Base-by-base conservation (phyloP, 805 yeast species). In the Myxozyma neotropica region DNA sequence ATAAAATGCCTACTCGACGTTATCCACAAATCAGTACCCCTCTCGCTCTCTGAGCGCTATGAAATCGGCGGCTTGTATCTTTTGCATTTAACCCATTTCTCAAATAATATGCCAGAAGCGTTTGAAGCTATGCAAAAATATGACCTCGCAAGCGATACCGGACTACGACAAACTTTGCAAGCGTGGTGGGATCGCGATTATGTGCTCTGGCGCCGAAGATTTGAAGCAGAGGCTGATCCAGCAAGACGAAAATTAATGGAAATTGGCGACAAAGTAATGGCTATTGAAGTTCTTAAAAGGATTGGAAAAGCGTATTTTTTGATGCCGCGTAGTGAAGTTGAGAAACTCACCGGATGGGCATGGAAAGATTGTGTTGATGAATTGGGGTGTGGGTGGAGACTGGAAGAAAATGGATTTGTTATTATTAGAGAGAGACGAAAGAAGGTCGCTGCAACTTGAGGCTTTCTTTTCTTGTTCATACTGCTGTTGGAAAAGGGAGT, bases 11-110 rank as follows among this genome's bases (percentile, higher is more conserved):
- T 83, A 26, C 68, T 82, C 24, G 69, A 69, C 7, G 66, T 65
- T 10, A 69, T 71, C 15, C 59, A 64, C 10, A 50, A 52, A 4
- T 23, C 45, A 4, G 42, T 36, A 0, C 61, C 73, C 12, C 68
- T 80, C 24, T 60, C 67, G 0, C 38, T 49, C 0, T 66, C 64
- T 0, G 84, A 81, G 64, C 59, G 68, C 0, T 68, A 70, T 31
- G 83, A 80, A 57, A 65, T 82, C 19, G 74, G 76, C 15, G 70
- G 76, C 3, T 69, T 81, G 17, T 68, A 80, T 50, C 74, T 76
- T 1, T 69, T 83, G 12, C 87, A 84, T 66, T 49, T 68, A 12
- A 66, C 60, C 2, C 71, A 70, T 43, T 59, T 63, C 51, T 46
- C 56, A 3, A 56, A 57, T 15, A 64, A 59, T 21, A 44, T 59